phyloP scores from a whole-genome alignment of 2,329 filamentous ascomycete genomes.

The Trichophyton mentagrophytes region DNA sequence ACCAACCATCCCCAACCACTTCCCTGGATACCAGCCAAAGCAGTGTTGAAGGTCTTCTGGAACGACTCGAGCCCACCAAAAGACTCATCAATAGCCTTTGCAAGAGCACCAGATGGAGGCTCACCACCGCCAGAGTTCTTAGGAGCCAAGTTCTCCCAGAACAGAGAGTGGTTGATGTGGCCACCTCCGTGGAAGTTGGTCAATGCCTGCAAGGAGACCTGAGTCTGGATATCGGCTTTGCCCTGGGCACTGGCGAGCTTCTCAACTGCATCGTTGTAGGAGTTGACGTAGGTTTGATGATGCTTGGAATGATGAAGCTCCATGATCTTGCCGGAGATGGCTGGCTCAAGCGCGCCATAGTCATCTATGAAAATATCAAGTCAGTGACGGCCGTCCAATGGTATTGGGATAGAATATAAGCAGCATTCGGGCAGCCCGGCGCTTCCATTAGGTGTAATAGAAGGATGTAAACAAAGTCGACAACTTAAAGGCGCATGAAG shows the following conservation, averaged over 20 bases:
- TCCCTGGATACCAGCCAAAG: slow-evolving; percentile 52
- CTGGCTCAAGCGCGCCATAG: slow-evolving; percentile 82
- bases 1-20: slow-evolving; percentile 53
- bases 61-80: slow-evolving; percentile 48
- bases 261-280: slow-evolving; percentile 68
- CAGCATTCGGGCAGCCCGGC: not conserved
- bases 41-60: slow-evolving; percentile 52
- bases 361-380: slow-evolving; percentile 50
- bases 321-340: slow-evolving; percentile 85
- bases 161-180: slow-evolving; percentile 51
- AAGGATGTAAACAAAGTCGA: not conserved
- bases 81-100: slow-evolving; percentile 45
- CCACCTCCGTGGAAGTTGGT: slow-evolving; percentile 55
- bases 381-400: not conserved
- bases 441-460: not conserved
- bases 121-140: slow-evolving; percentile 50
- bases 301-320: slow-evolving; percentile 90
- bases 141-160: slow-evolving; percentile 56
- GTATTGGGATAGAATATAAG: not conserved
- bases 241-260: slow-evolving; percentile 50
- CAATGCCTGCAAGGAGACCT: slow-evolving; percentile 46
- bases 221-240: slow-evolving; percentile 42
- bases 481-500: not conserved
- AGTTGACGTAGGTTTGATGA: slow-evolving; percentile 87
- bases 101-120: slow-evolving; percentile 46